These are phyloP conservation scores for Vaccinium macrocarpon DNA, from an alignment of 148 eudicot genomes.

Conservation along the genomic window DNA sequence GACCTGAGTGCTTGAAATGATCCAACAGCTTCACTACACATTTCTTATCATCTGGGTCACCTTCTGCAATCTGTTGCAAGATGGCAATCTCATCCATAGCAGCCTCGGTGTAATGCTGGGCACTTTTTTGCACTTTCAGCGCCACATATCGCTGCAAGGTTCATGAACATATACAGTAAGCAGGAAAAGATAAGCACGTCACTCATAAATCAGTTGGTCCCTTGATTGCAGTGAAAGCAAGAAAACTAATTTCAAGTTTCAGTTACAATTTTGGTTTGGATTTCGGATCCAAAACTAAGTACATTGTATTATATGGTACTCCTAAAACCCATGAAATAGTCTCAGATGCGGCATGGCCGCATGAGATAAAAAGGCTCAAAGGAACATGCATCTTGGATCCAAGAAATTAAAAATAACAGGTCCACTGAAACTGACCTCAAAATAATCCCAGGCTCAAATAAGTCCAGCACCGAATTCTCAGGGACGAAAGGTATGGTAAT, in stretches of 20 bases:
- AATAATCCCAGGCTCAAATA: background rate
- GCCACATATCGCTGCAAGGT: slow-evolving; percentile 24
- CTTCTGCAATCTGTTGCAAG: slow-evolving; percentile 22
- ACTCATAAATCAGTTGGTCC: background rate
- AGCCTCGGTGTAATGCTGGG: slow-evolving; percentile 22
- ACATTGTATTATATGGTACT: background rate
- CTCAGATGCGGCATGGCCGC: background rate
- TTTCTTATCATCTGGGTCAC: slow-evolving; percentile 19
- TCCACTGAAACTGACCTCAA: background rate
- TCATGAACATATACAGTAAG: background rate
- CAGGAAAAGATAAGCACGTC: background rate
- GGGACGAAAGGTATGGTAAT: background rate
- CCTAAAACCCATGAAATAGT: background rate
- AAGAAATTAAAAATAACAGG: background rate
- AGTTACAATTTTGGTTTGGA: background rate
- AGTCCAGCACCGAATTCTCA: background rate
- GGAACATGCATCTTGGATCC: background rate
- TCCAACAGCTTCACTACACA: slow-evolving; percentile 20
- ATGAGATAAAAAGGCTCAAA: background rate
- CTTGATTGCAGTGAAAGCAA: slow-evolving; percentile 2
- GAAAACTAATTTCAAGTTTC: background rate
- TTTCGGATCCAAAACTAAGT: slow-evolving; percentile 4
- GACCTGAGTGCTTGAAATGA: slow-evolving; percentile 24
- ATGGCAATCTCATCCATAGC: slow-evolving; percentile 24
- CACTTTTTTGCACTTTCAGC: slow-evolving; percentile 21